Conservation (phyloP, 192 early-diverging fungal genomes). For the Cladochytrium replicatum region DNA sequence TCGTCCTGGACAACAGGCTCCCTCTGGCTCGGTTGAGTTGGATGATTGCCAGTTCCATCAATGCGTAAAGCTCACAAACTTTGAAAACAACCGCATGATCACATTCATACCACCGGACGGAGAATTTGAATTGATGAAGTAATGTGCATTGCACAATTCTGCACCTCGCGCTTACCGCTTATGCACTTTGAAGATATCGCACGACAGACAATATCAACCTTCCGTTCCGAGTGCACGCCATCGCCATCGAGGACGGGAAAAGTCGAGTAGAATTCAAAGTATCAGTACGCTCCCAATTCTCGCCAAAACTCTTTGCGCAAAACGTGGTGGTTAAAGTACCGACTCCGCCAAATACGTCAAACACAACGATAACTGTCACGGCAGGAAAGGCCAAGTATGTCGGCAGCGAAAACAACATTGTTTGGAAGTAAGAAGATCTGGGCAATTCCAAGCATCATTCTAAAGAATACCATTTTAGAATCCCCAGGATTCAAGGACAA, state of each 20-base stretch:
- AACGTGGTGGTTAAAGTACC: constrained; percentile 83
- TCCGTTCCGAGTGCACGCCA: constrained; percentile 90
- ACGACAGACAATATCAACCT: constrained; percentile 93
- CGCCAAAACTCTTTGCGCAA: constrained; percentile 77
- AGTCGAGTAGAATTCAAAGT: constrained; percentile 83
- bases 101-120: constrained; percentile 97
- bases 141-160: not conserved
- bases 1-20: constrained; percentile 4
- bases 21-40: constrained; percentile 60
- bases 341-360: constrained; percentile 82
- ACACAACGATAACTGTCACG: constrained; percentile 66
- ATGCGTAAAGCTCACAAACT: constrained; percentile 88
- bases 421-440: constrained; percentile 76
- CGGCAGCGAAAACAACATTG: constrained; percentile 82
- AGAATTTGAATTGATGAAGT: constrained; percentile 90
- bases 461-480: constrained; percentile 31
- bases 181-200: constrained; percentile 52
- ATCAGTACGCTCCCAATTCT: constrained; percentile 80
- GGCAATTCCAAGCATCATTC: not conserved
- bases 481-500: constrained; percentile 83
- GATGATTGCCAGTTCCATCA: constrained; percentile 99
- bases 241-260: constrained; percentile 76
- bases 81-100: constrained; percentile 87
- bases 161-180: too few species aligned
- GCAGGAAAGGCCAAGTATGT: constrained; percentile 91